phyloP scores from a whole-genome alignment of 2,329 filamentous ascomycete species.

The Xylaria sp. region DNA sequence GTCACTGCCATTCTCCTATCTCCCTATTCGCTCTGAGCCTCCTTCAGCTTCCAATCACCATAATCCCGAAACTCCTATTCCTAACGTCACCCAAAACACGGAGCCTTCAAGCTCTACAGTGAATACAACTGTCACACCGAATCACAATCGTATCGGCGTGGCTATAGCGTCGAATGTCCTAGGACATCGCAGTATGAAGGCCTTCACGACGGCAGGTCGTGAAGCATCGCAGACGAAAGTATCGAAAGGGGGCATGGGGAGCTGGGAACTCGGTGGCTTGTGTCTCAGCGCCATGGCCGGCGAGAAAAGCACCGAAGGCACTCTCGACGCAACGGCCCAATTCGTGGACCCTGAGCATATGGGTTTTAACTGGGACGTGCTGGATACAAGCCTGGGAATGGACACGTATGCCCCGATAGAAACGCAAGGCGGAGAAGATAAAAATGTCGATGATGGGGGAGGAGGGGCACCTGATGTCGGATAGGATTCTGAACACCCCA shows the following conservation, averaged over 20 bases:
- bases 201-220: slow-evolving; percentile 36
- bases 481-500: neutral
- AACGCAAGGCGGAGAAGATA: neutral
- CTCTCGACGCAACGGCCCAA: slow-evolving; percentile 11
- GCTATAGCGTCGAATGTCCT: slow-evolving; percentile 25
- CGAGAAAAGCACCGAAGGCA: neutral
- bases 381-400: neutral
- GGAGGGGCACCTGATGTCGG: slow-evolving; percentile 1
- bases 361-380: slow-evolving; percentile 26
- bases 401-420: neutral
- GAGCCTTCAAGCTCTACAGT: slow-evolving; percentile 12
- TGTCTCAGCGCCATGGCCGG: slow-evolving; percentile 38
- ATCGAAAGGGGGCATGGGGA: slow-evolving; percentile 20
- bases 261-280: slow-evolving; percentile 40
- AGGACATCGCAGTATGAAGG: slow-evolving; percentile 26
- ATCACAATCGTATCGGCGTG: slow-evolving; percentile 27
- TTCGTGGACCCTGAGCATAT: slow-evolving; percentile 16
- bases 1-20: slow-evolving; percentile 7
- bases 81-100: neutral
- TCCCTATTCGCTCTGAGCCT: slow-evolving; percentile 25
- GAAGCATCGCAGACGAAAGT: slow-evolving; percentile 18
- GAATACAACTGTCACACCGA: neutral
- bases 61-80: neutral
- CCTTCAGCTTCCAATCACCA: neutral
- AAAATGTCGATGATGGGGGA: neutral